Percentiles rank a stretch among this genome's conserved stretches.
phyloP scores from a whole-genome alignment of 768 basidiomycete species.

The Asterophora lycoperdoides region DNA sequence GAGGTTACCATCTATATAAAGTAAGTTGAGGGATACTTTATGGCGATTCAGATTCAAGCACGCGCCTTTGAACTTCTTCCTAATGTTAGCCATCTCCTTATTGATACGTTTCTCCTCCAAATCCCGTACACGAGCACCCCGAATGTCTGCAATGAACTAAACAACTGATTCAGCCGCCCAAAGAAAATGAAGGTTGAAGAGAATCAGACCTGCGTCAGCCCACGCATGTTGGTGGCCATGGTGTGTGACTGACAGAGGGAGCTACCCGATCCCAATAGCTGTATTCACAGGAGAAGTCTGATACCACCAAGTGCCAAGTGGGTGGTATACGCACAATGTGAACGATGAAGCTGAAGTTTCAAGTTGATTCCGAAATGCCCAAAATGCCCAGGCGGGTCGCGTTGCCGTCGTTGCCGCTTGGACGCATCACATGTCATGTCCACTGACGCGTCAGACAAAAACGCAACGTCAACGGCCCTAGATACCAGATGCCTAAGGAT shows the following conservation, averaged over 20 bases:
- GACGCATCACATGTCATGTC: too few species aligned
- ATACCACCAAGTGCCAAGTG: not conserved
- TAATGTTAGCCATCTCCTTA: constrained; percentile 99
- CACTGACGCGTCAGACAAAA: too few species aligned
- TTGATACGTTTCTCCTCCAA: constrained; percentile 98
- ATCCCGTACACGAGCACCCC: constrained; percentile 93
- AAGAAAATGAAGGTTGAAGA: not conserved
- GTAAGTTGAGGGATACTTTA: not conserved
- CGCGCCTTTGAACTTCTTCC: constrained; percentile 96
- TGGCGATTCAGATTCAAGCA: not conserved
- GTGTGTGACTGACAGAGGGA: not conserved
- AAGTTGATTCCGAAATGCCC: too few species aligned
- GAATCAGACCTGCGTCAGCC: constrained; percentile 76
- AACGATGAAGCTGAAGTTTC: too few species aligned
- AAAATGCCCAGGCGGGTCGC: too few species aligned
- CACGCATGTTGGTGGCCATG: constrained; percentile 92
- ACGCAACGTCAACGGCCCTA: too few species aligned
- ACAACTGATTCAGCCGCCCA: constrained; percentile 11
- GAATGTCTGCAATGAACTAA: constrained; percentile 98
- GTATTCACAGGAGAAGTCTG: not conserved
- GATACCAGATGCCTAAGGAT: too few species aligned
- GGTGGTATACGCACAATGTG: not conserved
- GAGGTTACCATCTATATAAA: constrained; percentile 66
- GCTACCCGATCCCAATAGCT: not conserved
- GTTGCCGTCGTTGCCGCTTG: too few species aligned